Evolutionary conservation across 2,329 filamentous ascomycete genomes (phyloP), one percentile per base, ranked within the genome.

Genomic region (Amesomyces nigricolor): DNA sequence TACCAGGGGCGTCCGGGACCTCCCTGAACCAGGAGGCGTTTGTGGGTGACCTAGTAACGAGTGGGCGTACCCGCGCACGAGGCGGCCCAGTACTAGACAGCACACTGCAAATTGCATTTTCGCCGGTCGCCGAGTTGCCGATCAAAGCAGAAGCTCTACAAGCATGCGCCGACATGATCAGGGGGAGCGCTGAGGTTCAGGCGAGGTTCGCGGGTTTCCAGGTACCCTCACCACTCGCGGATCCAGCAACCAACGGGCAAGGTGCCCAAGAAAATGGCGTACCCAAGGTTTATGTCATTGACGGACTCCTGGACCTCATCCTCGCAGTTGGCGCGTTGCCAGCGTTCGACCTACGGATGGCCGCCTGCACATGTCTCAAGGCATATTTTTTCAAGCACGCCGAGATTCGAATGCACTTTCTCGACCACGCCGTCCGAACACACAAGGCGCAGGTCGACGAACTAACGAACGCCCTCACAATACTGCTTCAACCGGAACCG

Each of bases 351-450:
- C 77, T 92, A 38, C 85, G 94, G 22, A 81, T 91, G 65, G 88
- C 92, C 17, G 91, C 89, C 19, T 94, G 88, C 68, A 87, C 92
- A 64, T 95, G 92, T 65, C 82, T 99, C 58, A 91, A 96, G 70
- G 90, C 94, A 2, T 99, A 99, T 70, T 90, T 96, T 64, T 84
- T 82, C 64, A 84, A 87, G 45, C 91, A 97, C 68, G 73, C 84
- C 38, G 84, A 88, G 54, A 92, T 96, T 58, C 85, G 87, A 45
- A 77, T 86, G 51, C 91, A 97, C 71, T 96, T 97, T 65, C 59
- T 61, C 50, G 59, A 61, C 51, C 57, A 59, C 19, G 59, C 94
- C 2, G 95, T 99, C 61, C 88, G 92, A 57, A 91, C 92, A 0
- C 89, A 96, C 69, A 75, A 79, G 49, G 85, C 85, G 40, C 88